Percentiles rank a stretch among this genome's conserved stretches.
phyloP scores from a whole-genome alignment of 1,284 basidiomycete genomes.

The Phellinidium pouzarii region DNA sequence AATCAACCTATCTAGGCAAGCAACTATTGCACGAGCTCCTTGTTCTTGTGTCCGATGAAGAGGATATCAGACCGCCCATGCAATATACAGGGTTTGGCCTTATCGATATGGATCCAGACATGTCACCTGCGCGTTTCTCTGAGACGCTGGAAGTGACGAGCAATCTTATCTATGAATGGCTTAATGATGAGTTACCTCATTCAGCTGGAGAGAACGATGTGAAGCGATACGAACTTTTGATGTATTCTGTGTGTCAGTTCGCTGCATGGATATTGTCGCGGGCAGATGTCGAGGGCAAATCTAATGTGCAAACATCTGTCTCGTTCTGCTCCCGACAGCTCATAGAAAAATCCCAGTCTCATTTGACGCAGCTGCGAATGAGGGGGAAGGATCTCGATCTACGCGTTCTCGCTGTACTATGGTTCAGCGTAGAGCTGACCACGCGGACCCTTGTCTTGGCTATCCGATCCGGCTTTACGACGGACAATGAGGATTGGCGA shows the following conservation, averaged over 20 bases:
- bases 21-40: constrained; percentile 53
- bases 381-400: background rate
- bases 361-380: background rate
- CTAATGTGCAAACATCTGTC: constrained; percentile 29
- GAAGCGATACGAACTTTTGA: constrained; percentile 35
- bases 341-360: background rate
- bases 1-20: constrained; percentile 45
- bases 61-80: constrained; percentile 24
- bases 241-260: constrained; percentile 34
- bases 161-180: constrained; percentile 33
- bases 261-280: constrained; percentile 37
- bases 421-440: constrained; percentile 58
- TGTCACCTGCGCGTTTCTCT: constrained; percentile 33
- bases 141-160: constrained; percentile 36
- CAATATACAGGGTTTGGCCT: constrained; percentile 32
- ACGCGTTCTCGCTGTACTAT: constrained; percentile 39
- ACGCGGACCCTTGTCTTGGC: constrained; percentile 29
- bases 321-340: constrained; percentile 29
- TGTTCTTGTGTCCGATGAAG: constrained; percentile 28
- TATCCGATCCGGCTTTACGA: constrained; percentile 24
- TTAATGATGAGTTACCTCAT: constrained; percentile 5
- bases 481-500: constrained; percentile 22
- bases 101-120: constrained; percentile 34
- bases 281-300: constrained; percentile 29
- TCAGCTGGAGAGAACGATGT: constrained; percentile 14